Evolutionary conservation across 352 stramenopile genomes (phyloP).

Genomic region (Phytophthora capsici): DNA sequence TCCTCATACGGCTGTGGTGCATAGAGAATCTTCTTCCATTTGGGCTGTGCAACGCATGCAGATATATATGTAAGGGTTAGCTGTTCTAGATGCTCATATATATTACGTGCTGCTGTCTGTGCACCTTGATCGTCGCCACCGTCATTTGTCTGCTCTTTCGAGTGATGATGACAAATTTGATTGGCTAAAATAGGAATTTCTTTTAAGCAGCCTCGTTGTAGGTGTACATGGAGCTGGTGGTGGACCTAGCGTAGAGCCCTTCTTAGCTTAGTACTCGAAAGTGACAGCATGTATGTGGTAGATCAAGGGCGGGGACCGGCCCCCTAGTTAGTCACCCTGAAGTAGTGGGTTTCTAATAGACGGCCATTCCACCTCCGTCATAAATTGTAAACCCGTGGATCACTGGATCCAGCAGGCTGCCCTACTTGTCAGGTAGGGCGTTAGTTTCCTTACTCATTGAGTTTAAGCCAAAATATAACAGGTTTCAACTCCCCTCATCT

Average conservation of each 20-base stretch:
- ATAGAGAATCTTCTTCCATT: constrained; percentile 91
- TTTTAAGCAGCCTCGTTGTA: too few species aligned
- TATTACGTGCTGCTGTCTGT: not conserved
- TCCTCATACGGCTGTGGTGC: constrained; percentile 88
- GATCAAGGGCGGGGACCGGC: constrained; percentile 51
- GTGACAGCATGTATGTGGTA: too few species aligned
- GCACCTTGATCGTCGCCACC: constrained; percentile 23
- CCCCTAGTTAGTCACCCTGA: constrained; percentile 49
- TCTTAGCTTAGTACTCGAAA: too few species aligned
- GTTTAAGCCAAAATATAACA: constrained; percentile 74
- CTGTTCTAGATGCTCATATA: not conserved
- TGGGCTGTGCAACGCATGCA: constrained; percentile 14
- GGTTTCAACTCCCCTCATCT: not conserved
- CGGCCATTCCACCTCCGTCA: constrained; percentile 84
- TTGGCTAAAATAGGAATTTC: constrained; percentile 1
- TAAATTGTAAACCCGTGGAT: constrained; percentile 70
- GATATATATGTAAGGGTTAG: constrained; percentile 1
- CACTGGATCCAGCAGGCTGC: constrained; percentile 53
- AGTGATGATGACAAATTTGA: not conserved
- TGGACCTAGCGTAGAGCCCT: too few species aligned
- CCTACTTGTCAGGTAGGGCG: constrained; percentile 89
- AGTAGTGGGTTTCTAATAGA: constrained; percentile 50
- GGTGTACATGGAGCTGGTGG: too few species aligned
- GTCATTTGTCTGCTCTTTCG: constrained; percentile 4
- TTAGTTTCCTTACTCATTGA: constrained; percentile 95